Evolutionary conservation across 1,284 basidiomycete genomes (phyloP).

Genomic region (Rhodotorula glutinis): DNA sequence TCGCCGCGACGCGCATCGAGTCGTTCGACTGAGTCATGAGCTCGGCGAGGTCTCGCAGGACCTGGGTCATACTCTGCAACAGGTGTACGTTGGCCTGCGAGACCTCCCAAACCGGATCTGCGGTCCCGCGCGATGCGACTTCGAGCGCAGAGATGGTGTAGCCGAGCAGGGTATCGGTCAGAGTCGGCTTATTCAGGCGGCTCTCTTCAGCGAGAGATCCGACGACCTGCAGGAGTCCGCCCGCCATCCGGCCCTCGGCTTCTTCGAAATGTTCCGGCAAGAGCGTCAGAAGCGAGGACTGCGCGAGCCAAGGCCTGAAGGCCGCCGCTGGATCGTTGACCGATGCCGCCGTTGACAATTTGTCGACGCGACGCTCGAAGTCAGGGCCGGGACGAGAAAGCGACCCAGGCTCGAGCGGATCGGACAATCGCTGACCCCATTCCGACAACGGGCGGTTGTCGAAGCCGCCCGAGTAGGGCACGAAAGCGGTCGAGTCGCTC

Average conservation of each 20-base stretch:
- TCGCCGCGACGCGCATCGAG: conserved; percentile 13
- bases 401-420: conserved; percentile 45
- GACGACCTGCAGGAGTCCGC: conserved; percentile 28
- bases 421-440: conserved; percentile 33
- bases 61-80: conserved; percentile 69
- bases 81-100: conserved; percentile 73
- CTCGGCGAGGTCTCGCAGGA: conserved; percentile 59
- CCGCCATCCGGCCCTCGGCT: conserved; percentile 33
- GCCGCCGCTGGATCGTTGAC: not conserved
- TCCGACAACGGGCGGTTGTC: conserved; percentile 13
- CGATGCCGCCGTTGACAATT: conserved; percentile 1
- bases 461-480: conserved; percentile 8
- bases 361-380: conserved; percentile 7
- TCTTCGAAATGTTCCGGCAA: conserved; percentile 18
- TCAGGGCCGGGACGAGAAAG: not conserved
- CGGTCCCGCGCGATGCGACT: conserved; percentile 69
- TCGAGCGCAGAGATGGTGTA: conserved; percentile 84
- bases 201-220: conserved; percentile 27
- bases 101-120: conserved; percentile 61
- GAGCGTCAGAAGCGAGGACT: conserved; percentile 15
- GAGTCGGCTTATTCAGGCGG: conserved; percentile 52
- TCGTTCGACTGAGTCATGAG: conserved; percentile 9
- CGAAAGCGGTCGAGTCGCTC: conserved; percentile 18
- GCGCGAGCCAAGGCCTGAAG: conserved; percentile 33
- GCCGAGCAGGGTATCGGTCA: conserved; percentile 84